Evolutionary conservation across 2,329 filamentous ascomycete species (phyloP).

Genomic region (Colletotrichum musicola): DNA sequence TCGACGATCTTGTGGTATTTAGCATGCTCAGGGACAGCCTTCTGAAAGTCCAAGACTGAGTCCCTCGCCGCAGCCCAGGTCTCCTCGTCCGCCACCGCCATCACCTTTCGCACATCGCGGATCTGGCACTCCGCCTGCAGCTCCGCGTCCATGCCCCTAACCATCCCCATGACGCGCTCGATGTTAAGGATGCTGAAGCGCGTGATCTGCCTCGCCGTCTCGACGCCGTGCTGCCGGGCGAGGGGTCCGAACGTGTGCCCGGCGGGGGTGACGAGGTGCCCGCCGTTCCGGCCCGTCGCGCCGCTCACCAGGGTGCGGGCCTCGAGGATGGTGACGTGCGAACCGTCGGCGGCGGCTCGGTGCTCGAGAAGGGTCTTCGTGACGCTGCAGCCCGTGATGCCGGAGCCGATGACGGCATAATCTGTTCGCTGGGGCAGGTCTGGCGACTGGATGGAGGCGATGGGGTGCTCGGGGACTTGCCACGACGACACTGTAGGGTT

Average conservation of each 20-base stretch:
- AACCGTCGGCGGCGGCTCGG: slow-evolving; percentile 7
- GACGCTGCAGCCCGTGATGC: slow-evolving; percentile 50
- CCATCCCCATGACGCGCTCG: slow-evolving; percentile 2
- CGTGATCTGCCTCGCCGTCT: slow-evolving; percentile 31
- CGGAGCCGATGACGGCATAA: slow-evolving; percentile 53
- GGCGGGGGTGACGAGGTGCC: slow-evolving; percentile 37
- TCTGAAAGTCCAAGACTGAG: slow-evolving; percentile 41
- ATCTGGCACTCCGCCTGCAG: slow-evolving; percentile 21
- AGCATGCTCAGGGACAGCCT: slow-evolving; percentile 37
- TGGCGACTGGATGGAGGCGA: slow-evolving; percentile 21
- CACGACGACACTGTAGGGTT: slow-evolving; percentile 52
- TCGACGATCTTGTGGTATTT: slow-evolving; percentile 41
- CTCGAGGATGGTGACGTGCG: slow-evolving; percentile 44
- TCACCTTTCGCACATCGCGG: slow-evolving; percentile 41
- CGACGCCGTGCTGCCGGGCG: slow-evolving; percentile 25
- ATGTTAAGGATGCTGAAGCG: slow-evolving; percentile 33
- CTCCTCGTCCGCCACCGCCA: slow-evolving; percentile 40
- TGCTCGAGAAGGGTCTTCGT: slow-evolving; percentile 46
- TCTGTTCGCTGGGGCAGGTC: slow-evolving; percentile 42
- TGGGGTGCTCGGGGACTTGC: slow-evolving; percentile 42
- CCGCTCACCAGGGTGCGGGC: slow-evolving; percentile 45
- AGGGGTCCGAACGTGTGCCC: slow-evolving; percentile 21
- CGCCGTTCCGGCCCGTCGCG: slow-evolving; percentile 49
- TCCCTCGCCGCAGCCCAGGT: slow-evolving; percentile 37
- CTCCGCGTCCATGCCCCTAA: slow-evolving; percentile 29